A percentile compares a stretch with the other conserved stretches of the same genome.
phyloP scores from a whole-genome alignment of 2,329 filamentous ascomycete species.

The Pseudogymnoascus sp. region DNA sequence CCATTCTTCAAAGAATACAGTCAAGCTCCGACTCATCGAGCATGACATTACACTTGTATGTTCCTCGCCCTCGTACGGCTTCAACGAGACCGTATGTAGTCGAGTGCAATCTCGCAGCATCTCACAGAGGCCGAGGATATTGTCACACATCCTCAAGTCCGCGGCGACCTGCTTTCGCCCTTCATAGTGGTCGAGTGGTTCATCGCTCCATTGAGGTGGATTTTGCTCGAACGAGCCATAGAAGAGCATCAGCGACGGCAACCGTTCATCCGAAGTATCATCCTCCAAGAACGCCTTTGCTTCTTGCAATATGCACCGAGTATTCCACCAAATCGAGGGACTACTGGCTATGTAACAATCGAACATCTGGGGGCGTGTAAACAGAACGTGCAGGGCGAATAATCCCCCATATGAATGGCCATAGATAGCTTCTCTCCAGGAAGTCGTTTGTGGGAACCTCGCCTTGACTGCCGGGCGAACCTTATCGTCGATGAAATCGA shows the following conservation, averaged over 20 bases:
- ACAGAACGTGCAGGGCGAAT: neutral
- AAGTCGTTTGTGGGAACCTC: neutral
- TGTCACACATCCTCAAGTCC: constrained; percentile 1
- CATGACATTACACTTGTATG: constrained; percentile 1
- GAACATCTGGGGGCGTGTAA: neutral
- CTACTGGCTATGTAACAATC: neutral
- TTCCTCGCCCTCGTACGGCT: neutral
- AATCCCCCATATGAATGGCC: neutral
- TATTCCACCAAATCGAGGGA: constrained; percentile 1
- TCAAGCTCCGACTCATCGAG: neutral
- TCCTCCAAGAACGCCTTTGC: neutral
- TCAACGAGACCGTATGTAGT: neutral
- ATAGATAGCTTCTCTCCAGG: neutral
- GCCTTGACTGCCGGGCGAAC: constrained; percentile 1
- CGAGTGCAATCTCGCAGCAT: constrained; percentile 1
- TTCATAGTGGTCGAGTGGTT: neutral
- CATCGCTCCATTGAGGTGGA: neutral
- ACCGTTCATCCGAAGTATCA: neutral
- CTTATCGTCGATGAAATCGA: neutral
- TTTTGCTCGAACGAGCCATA: neutral
- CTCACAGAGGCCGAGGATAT: neutral
- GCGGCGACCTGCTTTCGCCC: neutral
- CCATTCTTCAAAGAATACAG: neutral
- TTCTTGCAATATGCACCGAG: neutral
- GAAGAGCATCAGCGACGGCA: neutral